A percentile compares a stretch with the other conserved stretches of the same genome.
Evolutionary conservation across 345 rosid genomes (phyloP).

Genomic region (Moringa oleifera): DNA sequence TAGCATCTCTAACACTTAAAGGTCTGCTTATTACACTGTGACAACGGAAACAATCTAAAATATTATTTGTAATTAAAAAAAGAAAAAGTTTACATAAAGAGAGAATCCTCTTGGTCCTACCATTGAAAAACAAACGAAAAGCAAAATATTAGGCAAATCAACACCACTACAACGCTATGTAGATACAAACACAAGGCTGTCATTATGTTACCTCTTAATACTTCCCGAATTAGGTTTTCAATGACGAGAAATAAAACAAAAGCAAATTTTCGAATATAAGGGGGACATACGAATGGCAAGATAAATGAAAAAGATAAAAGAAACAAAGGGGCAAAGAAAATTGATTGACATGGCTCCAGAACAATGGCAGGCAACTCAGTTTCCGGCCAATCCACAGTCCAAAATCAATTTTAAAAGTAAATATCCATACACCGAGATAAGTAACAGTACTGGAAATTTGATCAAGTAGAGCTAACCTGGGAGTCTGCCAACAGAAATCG

Average conservation of each 20-base stretch:
- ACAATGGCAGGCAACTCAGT: neutral
- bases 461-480: neutral
- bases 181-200: neutral
- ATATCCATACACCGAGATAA: neutral
- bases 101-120: too few species aligned
- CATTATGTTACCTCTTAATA: neutral
- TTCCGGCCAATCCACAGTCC: neutral
- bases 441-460: neutral
- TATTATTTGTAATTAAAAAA: too few species aligned
- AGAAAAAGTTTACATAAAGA: too few species aligned
- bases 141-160: too few species aligned
- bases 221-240: neutral
- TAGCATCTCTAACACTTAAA: too few species aligned
- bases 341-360: neutral
- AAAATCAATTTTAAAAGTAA: too few species aligned
- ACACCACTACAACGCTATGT: too few species aligned
- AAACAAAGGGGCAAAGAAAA: neutral
- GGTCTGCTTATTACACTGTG: too few species aligned
- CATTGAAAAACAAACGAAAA: too few species aligned
- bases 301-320: too few species aligned
- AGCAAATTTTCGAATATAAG: neutral
- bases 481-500: neutral
- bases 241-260: too few species aligned
- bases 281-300: neutral
- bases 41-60: too few species aligned